phyloP scores from a whole-genome alignment of 257 asterid species.

The Hygrophila difformis region DNA sequence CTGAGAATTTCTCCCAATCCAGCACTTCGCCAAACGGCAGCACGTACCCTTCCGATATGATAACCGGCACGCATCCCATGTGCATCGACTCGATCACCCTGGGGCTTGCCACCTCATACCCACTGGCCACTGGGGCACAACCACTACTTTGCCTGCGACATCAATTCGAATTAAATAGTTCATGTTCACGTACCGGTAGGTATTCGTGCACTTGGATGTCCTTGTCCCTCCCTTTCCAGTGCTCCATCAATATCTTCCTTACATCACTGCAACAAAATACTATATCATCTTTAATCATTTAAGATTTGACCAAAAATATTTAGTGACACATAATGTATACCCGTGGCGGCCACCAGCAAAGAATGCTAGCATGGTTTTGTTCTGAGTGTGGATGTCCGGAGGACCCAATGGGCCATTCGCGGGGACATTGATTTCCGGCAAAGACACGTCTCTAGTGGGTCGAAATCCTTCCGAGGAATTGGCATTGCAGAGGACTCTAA shows the following conservation, averaged over 20 bases:
- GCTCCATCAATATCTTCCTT: slow-evolving; percentile 23
- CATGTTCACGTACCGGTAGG: slow-evolving; percentile 21
- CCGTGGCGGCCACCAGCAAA: slow-evolving; percentile 70
- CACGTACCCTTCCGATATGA: slow-evolving; percentile 32
- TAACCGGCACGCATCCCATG: slow-evolving; percentile 46
- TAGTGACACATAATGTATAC: no score
- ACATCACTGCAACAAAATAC: no score
- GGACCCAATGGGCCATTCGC: slow-evolving; percentile 17
- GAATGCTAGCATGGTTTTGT: slow-evolving; percentile 34
- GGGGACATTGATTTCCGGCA: slow-evolving; percentile 45
- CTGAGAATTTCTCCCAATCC: slow-evolving; percentile 42
- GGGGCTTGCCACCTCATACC: slow-evolving; percentile 68
- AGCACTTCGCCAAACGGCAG: slow-evolving; percentile 59
- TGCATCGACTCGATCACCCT: slow-evolving; percentile 43
- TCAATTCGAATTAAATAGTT: slow-evolving; percentile 28
- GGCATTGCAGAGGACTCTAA: slow-evolving; percentile 63
- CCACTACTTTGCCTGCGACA: slow-evolving; percentile 38
- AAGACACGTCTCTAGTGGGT: slow-evolving; percentile 36
- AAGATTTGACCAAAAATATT: no score
- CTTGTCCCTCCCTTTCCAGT: slow-evolving; percentile 31
- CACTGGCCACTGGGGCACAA: slow-evolving; percentile 72
- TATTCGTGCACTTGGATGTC: slow-evolving; percentile 43
- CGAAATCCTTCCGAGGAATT: slow-evolving; percentile 47
- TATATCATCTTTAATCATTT: no score
- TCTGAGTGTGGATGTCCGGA: slow-evolving; percentile 15